phyloP scores from a whole-genome alignment of 2,329 filamentous ascomycete species.

The Stylonectria norvegica region DNA sequence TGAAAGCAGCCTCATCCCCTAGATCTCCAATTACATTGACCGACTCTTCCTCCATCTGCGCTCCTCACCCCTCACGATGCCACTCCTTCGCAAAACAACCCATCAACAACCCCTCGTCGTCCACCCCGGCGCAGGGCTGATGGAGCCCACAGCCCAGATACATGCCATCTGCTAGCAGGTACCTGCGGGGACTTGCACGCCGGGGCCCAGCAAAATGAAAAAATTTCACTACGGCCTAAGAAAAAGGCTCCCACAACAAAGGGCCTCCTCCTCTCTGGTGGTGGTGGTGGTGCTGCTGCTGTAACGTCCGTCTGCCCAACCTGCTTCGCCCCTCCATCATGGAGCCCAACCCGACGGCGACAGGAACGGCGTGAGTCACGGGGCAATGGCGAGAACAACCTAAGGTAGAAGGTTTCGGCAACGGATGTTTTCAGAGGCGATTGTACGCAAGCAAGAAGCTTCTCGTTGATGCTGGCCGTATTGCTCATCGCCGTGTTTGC shows the following conservation, averaged over 20 bases:
- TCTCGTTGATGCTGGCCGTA: background rate
- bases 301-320: constrained; percentile 27
- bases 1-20: background rate
- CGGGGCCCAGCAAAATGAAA: constrained; percentile 10
- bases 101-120: background rate
- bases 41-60: background rate
- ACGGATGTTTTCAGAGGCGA: no score
- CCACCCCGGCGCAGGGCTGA: constrained; percentile 4
- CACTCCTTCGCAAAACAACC: background rate
- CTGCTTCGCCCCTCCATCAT: constrained; percentile 26
- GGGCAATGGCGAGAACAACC: background rate
- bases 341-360: constrained; percentile 24
- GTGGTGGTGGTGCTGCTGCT: constrained; percentile 2
- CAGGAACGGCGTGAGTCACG: constrained; percentile 27
- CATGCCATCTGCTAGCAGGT: constrained; percentile 29
- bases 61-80: background rate
- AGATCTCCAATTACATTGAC: background rate
- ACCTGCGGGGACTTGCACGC: constrained; percentile 23
- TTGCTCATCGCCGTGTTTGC: background rate
- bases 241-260: constrained; percentile 22
- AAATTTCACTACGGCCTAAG: constrained; percentile 26
- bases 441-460: no score
- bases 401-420: no score
- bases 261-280: constrained; percentile 1
- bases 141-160: constrained; percentile 18